Evolutionary conservation across 1,284 basidiomycete species (phyloP).

Genomic region (Inonotus hispidus): DNA sequence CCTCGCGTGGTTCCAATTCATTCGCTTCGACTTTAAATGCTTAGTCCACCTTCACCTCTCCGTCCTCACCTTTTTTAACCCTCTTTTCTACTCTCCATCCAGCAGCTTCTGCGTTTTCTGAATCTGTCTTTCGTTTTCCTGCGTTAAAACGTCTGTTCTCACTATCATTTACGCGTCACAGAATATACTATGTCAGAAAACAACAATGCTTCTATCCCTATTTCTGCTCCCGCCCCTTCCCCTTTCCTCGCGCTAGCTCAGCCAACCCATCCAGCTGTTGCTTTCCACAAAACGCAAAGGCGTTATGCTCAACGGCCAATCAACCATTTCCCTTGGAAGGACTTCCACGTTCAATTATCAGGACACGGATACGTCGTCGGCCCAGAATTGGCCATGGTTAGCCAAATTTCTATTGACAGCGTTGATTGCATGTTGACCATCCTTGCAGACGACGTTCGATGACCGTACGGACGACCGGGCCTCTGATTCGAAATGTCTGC

Average conservation of each 20-base stretch:
- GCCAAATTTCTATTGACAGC: background rate
- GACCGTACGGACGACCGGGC: background rate
- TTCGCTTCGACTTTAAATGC: slow-evolving; percentile 3
- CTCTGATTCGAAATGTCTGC: slow-evolving; percentile 1
- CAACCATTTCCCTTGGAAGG: background rate
- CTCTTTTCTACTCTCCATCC: background rate
- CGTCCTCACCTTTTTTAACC: background rate
- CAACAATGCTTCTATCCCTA: background rate
- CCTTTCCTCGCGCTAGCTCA: background rate
- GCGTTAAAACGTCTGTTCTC: background rate
- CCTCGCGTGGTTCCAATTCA: background rate
- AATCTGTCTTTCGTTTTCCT: background rate
- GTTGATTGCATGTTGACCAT: background rate
- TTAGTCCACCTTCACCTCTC: background rate
- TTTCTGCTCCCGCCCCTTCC: background rate
- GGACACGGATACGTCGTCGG: background rate
- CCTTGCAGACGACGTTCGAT: slow-evolving; percentile 4
- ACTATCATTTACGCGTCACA: background rate
- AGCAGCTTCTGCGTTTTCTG: background rate
- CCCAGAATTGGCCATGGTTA: slow-evolving; percentile 2
- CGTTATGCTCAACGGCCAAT: background rate
- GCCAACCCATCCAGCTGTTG: background rate
- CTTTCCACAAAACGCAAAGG: background rate
- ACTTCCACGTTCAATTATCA: background rate
- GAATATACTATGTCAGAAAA: background rate